phyloP scores from a whole-genome alignment of 2,329 filamentous ascomycete genomes.

The Calonectria fujianensis region DNA sequence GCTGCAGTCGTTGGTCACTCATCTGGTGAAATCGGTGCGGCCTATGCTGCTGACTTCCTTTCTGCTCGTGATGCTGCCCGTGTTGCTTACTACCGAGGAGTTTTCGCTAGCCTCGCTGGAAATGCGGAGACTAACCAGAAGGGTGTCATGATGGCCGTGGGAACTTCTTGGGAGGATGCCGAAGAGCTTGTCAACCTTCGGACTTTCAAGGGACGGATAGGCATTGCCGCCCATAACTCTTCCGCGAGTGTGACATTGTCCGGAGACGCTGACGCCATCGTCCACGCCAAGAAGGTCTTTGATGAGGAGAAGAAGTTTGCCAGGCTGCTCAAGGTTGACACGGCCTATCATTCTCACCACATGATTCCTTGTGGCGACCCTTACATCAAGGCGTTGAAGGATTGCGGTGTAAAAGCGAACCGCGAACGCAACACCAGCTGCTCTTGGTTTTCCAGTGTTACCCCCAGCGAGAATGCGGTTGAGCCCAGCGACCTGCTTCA shows the following conservation, averaged over 20 bases:
- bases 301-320: slow-evolving; percentile 45
- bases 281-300: slow-evolving; percentile 47
- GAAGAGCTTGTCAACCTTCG: slow-evolving; percentile 1
- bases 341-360: slow-evolving; percentile 70
- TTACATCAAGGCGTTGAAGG: slow-evolving; percentile 40
- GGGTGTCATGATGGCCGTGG: slow-evolving; percentile 52
- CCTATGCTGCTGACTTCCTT: slow-evolving; percentile 59
- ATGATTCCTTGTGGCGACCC: slow-evolving; percentile 58
- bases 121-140: neutral
- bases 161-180: slow-evolving; percentile 47
- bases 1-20: slow-evolving; percentile 61
- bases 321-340: slow-evolving; percentile 63
- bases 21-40: slow-evolving; percentile 62
- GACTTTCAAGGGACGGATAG: slow-evolving; percentile 45
- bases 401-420: slow-evolving; percentile 16
- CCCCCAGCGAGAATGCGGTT: slow-evolving; percentile 55
- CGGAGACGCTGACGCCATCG: slow-evolving; percentile 56
- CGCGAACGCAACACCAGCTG: neutral
- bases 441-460: slow-evolving; percentile 48
- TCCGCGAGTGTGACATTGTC: slow-evolving; percentile 54
- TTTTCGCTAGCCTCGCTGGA: slow-evolving; percentile 21
- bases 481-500: neutral
- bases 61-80: slow-evolving; percentile 30
- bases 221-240: slow-evolving; percentile 54
- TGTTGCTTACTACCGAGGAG: slow-evolving; percentile 41